Percentiles rank a stretch among this genome's conserved stretches.
Conservation (phyloP, 768 basidiomycete species). For the Serendipita sp. region DNA sequence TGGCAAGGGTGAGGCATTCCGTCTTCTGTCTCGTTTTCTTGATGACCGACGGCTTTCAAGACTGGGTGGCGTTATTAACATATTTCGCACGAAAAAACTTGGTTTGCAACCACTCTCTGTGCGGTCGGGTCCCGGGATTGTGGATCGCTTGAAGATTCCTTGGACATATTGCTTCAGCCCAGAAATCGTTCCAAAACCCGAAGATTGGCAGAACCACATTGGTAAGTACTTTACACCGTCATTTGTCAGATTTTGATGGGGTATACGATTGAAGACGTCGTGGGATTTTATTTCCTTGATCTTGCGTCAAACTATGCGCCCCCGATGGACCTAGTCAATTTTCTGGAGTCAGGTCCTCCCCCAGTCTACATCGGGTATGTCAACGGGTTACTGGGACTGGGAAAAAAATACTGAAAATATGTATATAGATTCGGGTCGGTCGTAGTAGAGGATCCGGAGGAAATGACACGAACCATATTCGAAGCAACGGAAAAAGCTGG, state of each 20-base stretch:
- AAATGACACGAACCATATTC: slow-evolving; percentile 35
- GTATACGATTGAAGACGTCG: slow-evolving; percentile 29
- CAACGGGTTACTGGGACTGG: too few species aligned
- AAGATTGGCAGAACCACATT: slow-evolving; percentile 47
- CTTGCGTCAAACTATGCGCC: slow-evolving; percentile 34
- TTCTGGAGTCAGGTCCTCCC: slow-evolving; percentile 32
- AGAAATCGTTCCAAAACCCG: slow-evolving; percentile 39
- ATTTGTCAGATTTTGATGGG: background rate
- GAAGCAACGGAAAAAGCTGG: slow-evolving; percentile 39
- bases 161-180: slow-evolving; percentile 52
- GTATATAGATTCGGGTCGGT: slow-evolving; percentile 39
- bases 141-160: slow-evolving; percentile 39
- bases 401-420: too few species aligned
- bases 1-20: slow-evolving; percentile 35
- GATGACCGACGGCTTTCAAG: slow-evolving; percentile 19
- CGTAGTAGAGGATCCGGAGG: slow-evolving; percentile 37
- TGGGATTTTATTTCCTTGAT: slow-evolving; percentile 49
- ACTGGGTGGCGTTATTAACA: slow-evolving; percentile 45
- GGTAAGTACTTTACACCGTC: slow-evolving; percentile 22
- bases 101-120: slow-evolving; percentile 32
- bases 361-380: slow-evolving; percentile 44
- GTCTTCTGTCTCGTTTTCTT: background rate
- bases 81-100: slow-evolving; percentile 33
- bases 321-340: slow-evolving; percentile 28
- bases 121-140: slow-evolving; percentile 33